A percentile compares a stretch with the other conserved stretches of the same genome.
phyloP scores from a whole-genome alignment of 148 eudicot species.

The Camellia granthamiana region DNA sequence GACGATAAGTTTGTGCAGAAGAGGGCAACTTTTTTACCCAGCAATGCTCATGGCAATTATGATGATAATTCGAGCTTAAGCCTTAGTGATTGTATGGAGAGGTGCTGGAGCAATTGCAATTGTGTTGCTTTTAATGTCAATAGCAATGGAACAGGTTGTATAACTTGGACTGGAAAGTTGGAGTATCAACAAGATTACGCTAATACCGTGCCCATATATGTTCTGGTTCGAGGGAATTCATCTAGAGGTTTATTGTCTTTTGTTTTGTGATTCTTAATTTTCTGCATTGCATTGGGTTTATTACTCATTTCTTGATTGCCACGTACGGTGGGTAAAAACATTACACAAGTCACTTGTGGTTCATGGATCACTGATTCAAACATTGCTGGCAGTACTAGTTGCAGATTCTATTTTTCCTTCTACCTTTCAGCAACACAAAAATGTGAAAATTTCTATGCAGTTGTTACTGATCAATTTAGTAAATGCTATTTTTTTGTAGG shows the following conservation, averaged over 20 bases:
- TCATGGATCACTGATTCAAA: too few relatives aligned
- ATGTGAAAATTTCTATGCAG: neutral
- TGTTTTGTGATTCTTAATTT: neutral
- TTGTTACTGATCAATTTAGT: neutral
- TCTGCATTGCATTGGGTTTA: neutral
- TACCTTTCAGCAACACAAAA: too few relatives aligned
- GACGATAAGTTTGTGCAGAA: slow-evolving; percentile 12
- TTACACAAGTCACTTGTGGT: too few relatives aligned
- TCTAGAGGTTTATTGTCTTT: slow-evolving; percentile 12
- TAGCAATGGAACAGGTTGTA: slow-evolving; percentile 8
- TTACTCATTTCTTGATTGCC: too few relatives aligned
- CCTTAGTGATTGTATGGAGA: slow-evolving; percentile 23
- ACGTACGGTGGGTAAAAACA: too few relatives aligned
- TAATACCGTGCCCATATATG: neutral
- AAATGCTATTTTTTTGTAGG: slow-evolving; percentile 2
- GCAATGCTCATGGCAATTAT: neutral
- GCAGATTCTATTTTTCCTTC: neutral
- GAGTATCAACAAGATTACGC: neutral
- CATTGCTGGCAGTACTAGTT: too few relatives aligned
- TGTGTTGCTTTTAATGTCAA: slow-evolving; percentile 11
- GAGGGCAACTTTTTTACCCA: neutral
- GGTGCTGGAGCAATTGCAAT: slow-evolving; percentile 19
- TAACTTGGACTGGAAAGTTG: neutral
- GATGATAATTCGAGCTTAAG: slow-evolving; percentile 11
- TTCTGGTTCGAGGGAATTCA: slow-evolving; percentile 7